phyloP scores from a whole-genome alignment of 768 basidiomycete species.

The Chalciporus sphaerocephalus region DNA sequence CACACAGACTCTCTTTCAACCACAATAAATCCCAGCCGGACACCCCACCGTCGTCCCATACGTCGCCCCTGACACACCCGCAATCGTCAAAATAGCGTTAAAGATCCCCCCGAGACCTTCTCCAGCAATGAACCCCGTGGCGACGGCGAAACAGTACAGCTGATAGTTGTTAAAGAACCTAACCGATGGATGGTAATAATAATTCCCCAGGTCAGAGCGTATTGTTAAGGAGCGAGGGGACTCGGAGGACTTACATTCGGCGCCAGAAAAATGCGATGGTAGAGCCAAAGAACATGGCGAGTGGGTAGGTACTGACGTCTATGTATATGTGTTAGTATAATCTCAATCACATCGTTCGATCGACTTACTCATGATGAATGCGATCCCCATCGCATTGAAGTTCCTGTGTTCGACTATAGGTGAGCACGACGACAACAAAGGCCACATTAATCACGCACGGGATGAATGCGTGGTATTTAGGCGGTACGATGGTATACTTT shows the following conservation, averaged over 20 bases:
- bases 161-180: constrained; percentile 7
- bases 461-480: constrained; percentile 19
- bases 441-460: constrained; percentile 11
- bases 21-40: constrained; percentile 28
- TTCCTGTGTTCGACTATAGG: constrained; percentile 14
- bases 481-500: constrained; percentile 30
- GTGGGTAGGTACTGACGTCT: constrained; percentile 22
- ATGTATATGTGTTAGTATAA: neutral
- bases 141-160: constrained; percentile 34
- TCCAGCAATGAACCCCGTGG: constrained; percentile 39
- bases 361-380: constrained; percentile 14
- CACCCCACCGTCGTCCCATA: constrained; percentile 30
- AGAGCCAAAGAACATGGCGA: constrained; percentile 25
- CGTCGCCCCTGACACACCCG: constrained; percentile 23
- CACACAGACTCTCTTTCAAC: constrained; percentile 5
- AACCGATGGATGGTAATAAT: neutral
- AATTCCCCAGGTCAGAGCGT: neutral
- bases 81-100: constrained; percentile 29
- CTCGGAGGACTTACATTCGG: constrained; percentile 1
- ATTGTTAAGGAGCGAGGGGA: neutral
- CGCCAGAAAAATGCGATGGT: constrained; percentile 23
- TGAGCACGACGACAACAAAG: neutral
- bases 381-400: constrained; percentile 28
- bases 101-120: constrained; percentile 38
- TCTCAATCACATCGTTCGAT: neutral